phyloP scores from a whole-genome alignment of 805 yeast species.

The Kodamaea kaohsiungensis region DNA sequence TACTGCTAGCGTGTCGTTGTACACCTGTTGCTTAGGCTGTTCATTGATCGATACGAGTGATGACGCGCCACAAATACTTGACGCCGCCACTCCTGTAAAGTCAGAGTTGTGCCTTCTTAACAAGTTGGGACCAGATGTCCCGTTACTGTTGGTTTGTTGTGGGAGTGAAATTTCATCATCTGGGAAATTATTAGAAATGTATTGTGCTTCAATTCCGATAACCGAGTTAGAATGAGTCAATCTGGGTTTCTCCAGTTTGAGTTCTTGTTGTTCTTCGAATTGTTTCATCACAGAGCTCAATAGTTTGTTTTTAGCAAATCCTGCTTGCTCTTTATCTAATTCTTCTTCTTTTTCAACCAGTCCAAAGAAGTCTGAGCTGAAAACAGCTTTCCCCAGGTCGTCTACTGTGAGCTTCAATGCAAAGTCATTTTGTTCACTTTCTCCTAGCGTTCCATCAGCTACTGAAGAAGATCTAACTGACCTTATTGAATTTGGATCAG shows the following conservation, averaged over 20 bases:
- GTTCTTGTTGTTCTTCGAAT: not conserved
- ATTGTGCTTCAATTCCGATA: conserved; percentile 26
- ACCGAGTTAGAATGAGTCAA: conserved; percentile 28
- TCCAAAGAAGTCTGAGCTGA: conserved; percentile 23
- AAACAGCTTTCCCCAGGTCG: conserved; percentile 42
- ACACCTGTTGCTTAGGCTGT: conserved; percentile 4
- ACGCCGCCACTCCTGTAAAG: conserved; percentile 16
- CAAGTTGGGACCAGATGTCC: not conserved
- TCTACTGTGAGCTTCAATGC: conserved; percentile 39
- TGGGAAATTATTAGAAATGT: not conserved
- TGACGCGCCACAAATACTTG: conserved; percentile 5
- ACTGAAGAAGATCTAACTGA: not conserved
- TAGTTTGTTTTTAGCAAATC: not conserved
- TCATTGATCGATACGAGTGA: conserved; percentile 16
- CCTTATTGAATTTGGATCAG: not conserved
- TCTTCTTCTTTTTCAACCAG: not conserved
- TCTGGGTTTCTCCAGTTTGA: conserved; percentile 14
- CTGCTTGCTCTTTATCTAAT: not conserved
- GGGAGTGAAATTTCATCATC: not conserved
- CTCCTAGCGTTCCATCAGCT: not conserved
- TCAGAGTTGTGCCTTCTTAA: conserved; percentile 29
- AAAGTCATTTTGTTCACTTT: conserved; percentile 20
- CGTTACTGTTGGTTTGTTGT: conserved; percentile 1
- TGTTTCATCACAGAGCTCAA: not conserved
- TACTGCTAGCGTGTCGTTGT: conserved; percentile 10